Evolutionary conservation across 768 basidiomycete species (phyloP), one percentile per base, ranked within the genome.

Genomic region (Hemileccinum rubropunctum): DNA sequence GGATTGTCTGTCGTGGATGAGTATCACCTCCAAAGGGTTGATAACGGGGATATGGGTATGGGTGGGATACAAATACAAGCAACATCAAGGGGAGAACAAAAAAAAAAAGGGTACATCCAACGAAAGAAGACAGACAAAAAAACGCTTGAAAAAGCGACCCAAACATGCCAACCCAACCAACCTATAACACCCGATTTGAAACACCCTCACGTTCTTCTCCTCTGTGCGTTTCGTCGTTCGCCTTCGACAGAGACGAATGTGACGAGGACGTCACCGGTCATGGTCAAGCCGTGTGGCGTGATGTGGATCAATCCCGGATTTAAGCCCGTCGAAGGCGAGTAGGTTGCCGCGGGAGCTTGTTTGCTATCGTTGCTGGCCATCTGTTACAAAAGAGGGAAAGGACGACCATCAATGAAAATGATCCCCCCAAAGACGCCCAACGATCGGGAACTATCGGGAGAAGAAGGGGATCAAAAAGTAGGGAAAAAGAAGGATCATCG

Each of bases 241-340:
- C 66, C 66, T 51, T 67, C 68, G 44, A 67, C 68, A 14, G 53
- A 66, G 51, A 67, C 59, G 15, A 67, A 67, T 6, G 68, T 62
- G 21, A 68, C 49, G 40, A 67, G 58, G n/a, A 69, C 68, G 34
- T 67, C 66, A 15, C 53, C 61, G 9, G 62, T 58, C 43, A 67
- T 70, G 18, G 66, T 67, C 9, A 67, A 32, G 0, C 66, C 66
- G 34, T 67, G 66, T 14, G 66, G 66, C 6, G 66, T 69, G 51
- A 67, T 53, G 53, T 67, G 66, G 45, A 67, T 61, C 42, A 67
- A 45, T 1, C 61, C 66, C 0, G 66, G 66, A 55, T 67, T 67
- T 14, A 47, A 37, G 42, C 63, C 44, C 11, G 59, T 34, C 3
- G 59, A 58, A 33, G 63, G 68, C 10, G 55, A 42, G 30, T 63